These are phyloP conservation scores for Amanita inopinata DNA, from an alignment of 768 basidiomycete species.

Conservation along the genomic window DNA sequence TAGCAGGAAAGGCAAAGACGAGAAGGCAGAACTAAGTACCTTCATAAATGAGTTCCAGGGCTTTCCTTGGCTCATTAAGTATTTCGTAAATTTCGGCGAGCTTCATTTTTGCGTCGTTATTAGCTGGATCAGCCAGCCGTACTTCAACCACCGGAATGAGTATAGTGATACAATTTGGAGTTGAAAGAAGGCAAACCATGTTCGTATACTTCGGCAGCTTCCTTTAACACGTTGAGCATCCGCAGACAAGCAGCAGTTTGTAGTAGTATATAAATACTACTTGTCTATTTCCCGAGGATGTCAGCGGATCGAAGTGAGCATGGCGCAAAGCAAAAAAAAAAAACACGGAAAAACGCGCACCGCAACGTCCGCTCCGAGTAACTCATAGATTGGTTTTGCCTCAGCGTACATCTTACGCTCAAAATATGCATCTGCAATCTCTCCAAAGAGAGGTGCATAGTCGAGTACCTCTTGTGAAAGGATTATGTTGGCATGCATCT, in stretches of 20 bases:
- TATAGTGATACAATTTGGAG: background rate
- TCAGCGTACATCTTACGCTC: slow-evolving; percentile 67
- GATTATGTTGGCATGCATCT: slow-evolving; percentile 75
- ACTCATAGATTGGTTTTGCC: slow-evolving; percentile 73
- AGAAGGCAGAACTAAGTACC: slow-evolving; percentile 31
- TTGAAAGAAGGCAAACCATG: slow-evolving; percentile 41
- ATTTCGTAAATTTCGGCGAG: slow-evolving; percentile 88
- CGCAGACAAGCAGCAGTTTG: slow-evolving; percentile 80
- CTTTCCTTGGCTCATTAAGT: slow-evolving; percentile 67
- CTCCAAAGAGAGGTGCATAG: slow-evolving; percentile 69
- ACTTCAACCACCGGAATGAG: slow-evolving; percentile 36
- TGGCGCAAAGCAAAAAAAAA: slow-evolving; percentile 1
- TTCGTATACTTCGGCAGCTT: slow-evolving; percentile 78
- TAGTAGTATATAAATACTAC: slow-evolving; percentile 56
- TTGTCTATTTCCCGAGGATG: slow-evolving; percentile 53
- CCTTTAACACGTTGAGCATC: slow-evolving; percentile 61
- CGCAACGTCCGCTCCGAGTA: slow-evolving; percentile 62
- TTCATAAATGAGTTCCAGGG: slow-evolving; percentile 76
- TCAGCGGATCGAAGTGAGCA: no score
- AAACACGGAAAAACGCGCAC: slow-evolving; percentile 29
- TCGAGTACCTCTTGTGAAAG: slow-evolving; percentile 63
- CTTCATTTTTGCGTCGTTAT: slow-evolving; percentile 81
- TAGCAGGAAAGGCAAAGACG: background rate
- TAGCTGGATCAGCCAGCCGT: slow-evolving; percentile 57
- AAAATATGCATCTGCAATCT: slow-evolving; percentile 81